phyloP scores from a whole-genome alignment of 202 grass and related monocot genomes.

The Zizania palustris region DNA sequence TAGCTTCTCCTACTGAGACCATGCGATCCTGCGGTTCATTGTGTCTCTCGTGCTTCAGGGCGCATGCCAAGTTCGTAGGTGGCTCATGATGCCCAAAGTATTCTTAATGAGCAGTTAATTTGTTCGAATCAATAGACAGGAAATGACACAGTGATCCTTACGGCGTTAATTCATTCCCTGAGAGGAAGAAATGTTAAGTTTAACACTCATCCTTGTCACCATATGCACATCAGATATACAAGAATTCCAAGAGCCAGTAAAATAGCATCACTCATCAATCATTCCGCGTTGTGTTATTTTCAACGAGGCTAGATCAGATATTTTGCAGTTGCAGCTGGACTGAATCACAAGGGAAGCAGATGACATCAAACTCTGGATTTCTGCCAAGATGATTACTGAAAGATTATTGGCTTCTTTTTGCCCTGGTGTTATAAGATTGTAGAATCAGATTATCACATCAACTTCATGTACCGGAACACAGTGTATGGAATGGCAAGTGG shows the following conservation, averaged over 20 bases:
- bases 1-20: too few relatives aligned
- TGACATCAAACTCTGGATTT: constrained; percentile 5
- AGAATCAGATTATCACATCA: constrained; percentile 12
- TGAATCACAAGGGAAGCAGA: constrained; percentile 15
- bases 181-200: not conserved
- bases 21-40: not conserved
- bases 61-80: not conserved
- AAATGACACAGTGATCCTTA: too few relatives aligned
- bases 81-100: too few relatives aligned
- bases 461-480: constrained; percentile 27
- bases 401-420: constrained; percentile 6
- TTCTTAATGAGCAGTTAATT: too few relatives aligned
- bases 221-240: not conserved
- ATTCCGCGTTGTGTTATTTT: constrained; percentile 27
- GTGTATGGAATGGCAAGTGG: not conserved
- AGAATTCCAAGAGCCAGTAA: not conserved
- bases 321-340: not conserved
- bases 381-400: constrained; percentile 32
- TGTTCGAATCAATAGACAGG: too few relatives aligned
- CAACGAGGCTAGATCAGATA: constrained; percentile 21
- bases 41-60: not conserved
- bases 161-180: not conserved
- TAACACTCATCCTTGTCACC: too few relatives aligned
- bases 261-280: constrained; percentile 7
- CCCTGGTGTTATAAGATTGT: not conserved